Evolutionary conservation across 305 asterid species (phyloP), one percentile per base, ranked within the genome.

Genomic region (Ilex paraguariensis): DNA sequence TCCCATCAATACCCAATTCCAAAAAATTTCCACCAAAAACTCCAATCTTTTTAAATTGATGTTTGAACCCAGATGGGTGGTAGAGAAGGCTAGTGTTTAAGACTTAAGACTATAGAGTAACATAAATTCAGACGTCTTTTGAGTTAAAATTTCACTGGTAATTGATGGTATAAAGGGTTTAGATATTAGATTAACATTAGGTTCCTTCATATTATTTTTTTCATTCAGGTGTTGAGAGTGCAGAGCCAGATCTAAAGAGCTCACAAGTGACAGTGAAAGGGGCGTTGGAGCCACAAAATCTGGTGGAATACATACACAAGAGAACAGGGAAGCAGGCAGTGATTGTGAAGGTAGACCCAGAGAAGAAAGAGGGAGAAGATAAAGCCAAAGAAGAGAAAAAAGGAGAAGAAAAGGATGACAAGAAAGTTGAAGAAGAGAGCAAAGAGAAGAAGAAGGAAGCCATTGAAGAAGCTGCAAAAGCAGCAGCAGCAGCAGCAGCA

Each of bases 241-340:
- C 75, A 3, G 90, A 71, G 78, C 84, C 97, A 10, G 98, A 92
- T 75, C 83, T 85, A 3, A 87, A 87, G 78, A 73, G 76, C 77
- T 85, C 97, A 7, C 81, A 84, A 36, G 98, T 92, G 61, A 75
- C 68, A 0, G 98, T 92, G 13, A 87, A 75, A 54, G 98, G 98
- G 6, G 77, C n/a, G 5, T 69, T 87, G 10, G 86, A 84, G 54
- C 79, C 96, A 13, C 74, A 75, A 42, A 78, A 76, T 13, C 78
- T 92, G 31, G 62, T 65, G 40, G 96, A 89, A 0, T 79, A 83
- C 63, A 77, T 89, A 59, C 45, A 72, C 83, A 85, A 85, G 73
- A 67, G 87, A 51, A 84, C 93, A 2, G 96, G 90, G 0, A 92
- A 89, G 57, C 90, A 82, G 32, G 97, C 85, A 0, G 65, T 44